phyloP scores from a whole-genome alignment of 2,329 filamentous ascomycete genomes.

The Aspergillaceae sp. region DNA sequence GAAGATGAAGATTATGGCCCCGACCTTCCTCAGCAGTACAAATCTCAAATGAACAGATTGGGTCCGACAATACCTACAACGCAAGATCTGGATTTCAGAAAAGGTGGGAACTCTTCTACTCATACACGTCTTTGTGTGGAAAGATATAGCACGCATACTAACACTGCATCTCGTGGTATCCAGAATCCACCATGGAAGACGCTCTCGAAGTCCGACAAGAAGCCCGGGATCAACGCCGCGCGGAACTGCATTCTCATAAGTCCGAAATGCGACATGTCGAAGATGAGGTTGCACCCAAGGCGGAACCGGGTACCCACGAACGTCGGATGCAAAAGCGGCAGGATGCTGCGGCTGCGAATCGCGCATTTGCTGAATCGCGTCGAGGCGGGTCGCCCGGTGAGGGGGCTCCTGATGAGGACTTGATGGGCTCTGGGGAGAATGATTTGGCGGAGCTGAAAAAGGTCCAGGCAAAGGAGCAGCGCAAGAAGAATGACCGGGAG shows the following conservation, averaged over 20 bases:
- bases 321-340: constrained; percentile 77
- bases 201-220: constrained; percentile 19
- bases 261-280: constrained; percentile 25
- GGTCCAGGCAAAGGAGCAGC: constrained; percentile 55
- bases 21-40: constrained; percentile 34
- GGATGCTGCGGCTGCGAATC: constrained; percentile 63
- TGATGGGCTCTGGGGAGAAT: constrained; percentile 61
- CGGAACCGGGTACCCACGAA: constrained; percentile 74
- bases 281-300: constrained; percentile 74
- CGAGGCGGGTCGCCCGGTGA: constrained; percentile 50
- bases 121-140: background rate
- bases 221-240: constrained; percentile 27
- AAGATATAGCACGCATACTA: background rate
- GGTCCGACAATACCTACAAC: constrained; percentile 60
- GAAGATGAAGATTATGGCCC: constrained; percentile 56
- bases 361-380: constrained; percentile 57
- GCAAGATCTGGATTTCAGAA: constrained; percentile 59
- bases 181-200: constrained; percentile 26
- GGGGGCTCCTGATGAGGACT: constrained; percentile 62
- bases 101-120: background rate
- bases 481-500: constrained; percentile 77
- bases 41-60: background rate
- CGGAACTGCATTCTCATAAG: constrained; percentile 45
- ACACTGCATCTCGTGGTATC: background rate
- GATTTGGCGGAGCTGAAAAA: constrained; percentile 56